Evolutionary conservation across 192 early-diverging fungal genomes (phyloP), one percentile per base, ranked within the genome.

Genomic region (Coemansia erecta): DNA sequence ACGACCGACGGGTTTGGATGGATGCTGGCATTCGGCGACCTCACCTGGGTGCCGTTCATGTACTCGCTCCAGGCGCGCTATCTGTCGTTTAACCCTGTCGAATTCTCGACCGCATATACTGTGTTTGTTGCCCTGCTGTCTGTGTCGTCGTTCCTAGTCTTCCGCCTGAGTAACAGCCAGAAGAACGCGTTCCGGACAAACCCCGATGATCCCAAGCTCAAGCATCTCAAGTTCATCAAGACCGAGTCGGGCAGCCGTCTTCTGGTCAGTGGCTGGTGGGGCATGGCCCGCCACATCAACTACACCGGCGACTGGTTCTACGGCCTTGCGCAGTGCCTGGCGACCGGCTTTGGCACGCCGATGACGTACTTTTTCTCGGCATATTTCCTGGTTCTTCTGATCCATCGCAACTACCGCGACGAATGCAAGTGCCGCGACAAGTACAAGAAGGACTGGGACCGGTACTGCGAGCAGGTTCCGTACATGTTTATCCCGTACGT

Each of bases 221-320:
- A 81, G 75, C 85, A 94, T 58, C 78, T 95, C 50, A 87, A 89
- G 66, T 98, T 85, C 66, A 91, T 98, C 37, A 81, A 86, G 37
- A 98, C 96, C 11, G 79, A 86, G 64, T 50, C 85, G 10, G 96
- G 96, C 50, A 88, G 85, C 55, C 84, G 81, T 53, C 82, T 98
- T 51, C 77, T 98, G 42, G 81, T 86, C 57, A 85, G 80, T 54
- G 93, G 96, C 18, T 98, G 94, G 96, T 98, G 96, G 96, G 94
- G 94, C 5, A 68, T 84, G 56, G 88, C 96, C 12, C 85, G 96
- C 39, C 92, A 98, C 49, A 89, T 97, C 68, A 98, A 98, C 72
- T 98, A 98, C 75, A 82, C 87, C 17, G 91, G 94, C 40, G 96
- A 98, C 82, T 98, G 94, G 94, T 63, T 97, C 23, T 94, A 90